Conservation (phyloP, 352 stramenopile genomes). For the Phytophthora podocarpi region DNA sequence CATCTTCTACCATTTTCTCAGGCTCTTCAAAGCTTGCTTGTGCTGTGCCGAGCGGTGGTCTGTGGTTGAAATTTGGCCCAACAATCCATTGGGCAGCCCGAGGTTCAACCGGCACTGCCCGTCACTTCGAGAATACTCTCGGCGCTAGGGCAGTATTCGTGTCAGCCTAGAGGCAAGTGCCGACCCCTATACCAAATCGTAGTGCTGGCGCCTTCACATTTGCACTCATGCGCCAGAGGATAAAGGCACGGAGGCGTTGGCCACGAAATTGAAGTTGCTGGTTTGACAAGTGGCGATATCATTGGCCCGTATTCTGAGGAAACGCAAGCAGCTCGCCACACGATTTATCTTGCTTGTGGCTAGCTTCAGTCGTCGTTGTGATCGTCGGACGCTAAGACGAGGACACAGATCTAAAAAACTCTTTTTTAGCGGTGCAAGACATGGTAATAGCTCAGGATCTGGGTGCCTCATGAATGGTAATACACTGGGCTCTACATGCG, state of each 20-base stretch:
- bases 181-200: conserved; percentile 7
- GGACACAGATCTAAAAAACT: no score
- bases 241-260: no score
- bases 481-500: no score
- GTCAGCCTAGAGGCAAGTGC: background rate
- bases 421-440: no score
- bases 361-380: no score
- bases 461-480: no score
- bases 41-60: conserved; percentile 6
- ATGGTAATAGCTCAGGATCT: no score
- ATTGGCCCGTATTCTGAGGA: conserved; percentile 4
- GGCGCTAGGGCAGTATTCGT: no score
- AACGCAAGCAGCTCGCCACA: no score
- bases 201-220: conserved; percentile 14
- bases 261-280: conserved; percentile 23
- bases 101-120: conserved; percentile 22
- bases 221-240: conserved; percentile 13
- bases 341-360: no score
- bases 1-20: conserved; percentile 20
- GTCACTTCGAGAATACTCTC: no score
- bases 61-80: conserved; percentile 21
- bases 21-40: background rate
- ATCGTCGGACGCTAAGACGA: no score
- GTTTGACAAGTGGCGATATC: conserved; percentile 21
- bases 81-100: conserved; percentile 10